These are phyloP conservation scores for Tetrahymena thermophila DNA, from an alignment of 73 alveolate species.

Conservation along the genomic window DNA sequence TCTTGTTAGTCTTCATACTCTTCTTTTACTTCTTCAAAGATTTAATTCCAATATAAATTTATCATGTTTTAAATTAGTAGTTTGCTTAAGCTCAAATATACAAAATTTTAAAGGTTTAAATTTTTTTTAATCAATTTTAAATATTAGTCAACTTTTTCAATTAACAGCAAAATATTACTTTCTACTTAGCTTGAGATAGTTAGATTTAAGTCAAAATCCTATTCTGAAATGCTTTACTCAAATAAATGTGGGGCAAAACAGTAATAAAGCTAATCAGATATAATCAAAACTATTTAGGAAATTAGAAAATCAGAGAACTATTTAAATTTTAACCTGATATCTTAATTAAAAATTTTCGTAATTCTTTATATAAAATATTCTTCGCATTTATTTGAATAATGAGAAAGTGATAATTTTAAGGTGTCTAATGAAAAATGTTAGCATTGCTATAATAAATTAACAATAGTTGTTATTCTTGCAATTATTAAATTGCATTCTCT, in stretches of 20 bases:
- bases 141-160: background rate
- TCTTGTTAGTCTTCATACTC: background rate
- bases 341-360: background rate
- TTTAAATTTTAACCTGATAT: background rate
- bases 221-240: background rate
- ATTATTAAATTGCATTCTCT: background rate
- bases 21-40: background rate
- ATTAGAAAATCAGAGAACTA: background rate
- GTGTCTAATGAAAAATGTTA: background rate
- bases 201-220: background rate
- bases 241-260: background rate
- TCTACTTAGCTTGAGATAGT: background rate
- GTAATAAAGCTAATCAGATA: background rate
- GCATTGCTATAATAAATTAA: background rate
- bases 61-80: background rate
- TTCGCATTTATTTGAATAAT: background rate
- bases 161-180: background rate
- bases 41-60: background rate
- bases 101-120: background rate
- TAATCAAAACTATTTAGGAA: background rate
- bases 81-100: background rate
- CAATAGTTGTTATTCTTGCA: background rate
- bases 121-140: background rate
- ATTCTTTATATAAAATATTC: background rate
- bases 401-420: background rate